A percentile compares a stretch with the other conserved stretches of the same genome.
These are phyloP conservation scores for Picea sitchensis DNA, from an alignment of 75 land plant species.

Conservation along the genomic window DNA sequence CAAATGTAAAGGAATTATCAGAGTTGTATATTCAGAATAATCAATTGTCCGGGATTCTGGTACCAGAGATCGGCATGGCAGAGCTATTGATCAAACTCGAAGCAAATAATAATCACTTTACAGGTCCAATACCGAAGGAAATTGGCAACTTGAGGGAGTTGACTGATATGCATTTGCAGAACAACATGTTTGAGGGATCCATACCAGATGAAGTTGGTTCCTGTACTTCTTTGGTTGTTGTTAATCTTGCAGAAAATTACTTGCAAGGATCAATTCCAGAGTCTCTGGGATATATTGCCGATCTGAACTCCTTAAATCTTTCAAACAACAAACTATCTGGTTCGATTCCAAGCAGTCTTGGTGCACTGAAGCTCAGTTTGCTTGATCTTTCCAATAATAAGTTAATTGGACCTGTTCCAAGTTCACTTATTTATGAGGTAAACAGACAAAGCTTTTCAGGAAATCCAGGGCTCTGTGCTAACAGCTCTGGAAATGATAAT, in stretches of 20 bases:
- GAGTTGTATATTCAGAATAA: constrained; percentile 46
- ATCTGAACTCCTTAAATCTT: constrained; percentile 54
- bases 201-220: constrained; percentile 49
- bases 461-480: constrained; percentile 63
- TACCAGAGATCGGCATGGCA: constrained; percentile 41
- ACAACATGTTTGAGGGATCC: constrained; percentile 52
- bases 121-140: constrained; percentile 58
- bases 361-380: constrained; percentile 36
- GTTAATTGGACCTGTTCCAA: constrained; percentile 60
- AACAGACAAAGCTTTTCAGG: constrained; percentile 51
- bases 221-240: constrained; percentile 31
- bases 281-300: constrained; percentile 39
- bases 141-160: constrained; percentile 39
- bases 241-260: constrained; percentile 44
- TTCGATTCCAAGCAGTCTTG: constrained; percentile 49
- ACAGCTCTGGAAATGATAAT: constrained; percentile 9
- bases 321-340: constrained; percentile 67
- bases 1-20: constrained; percentile 54
- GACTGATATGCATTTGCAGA: constrained; percentile 38
- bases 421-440: constrained; percentile 28
- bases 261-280: constrained; percentile 67
- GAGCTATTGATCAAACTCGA: constrained; percentile 51
- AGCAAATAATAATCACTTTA: constrained; percentile 53
- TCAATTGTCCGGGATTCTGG: constrained; percentile 37
- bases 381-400: constrained; percentile 71